phyloP scores from a whole-genome alignment of 768 basidiomycete species.

The Royoungia palumana region DNA sequence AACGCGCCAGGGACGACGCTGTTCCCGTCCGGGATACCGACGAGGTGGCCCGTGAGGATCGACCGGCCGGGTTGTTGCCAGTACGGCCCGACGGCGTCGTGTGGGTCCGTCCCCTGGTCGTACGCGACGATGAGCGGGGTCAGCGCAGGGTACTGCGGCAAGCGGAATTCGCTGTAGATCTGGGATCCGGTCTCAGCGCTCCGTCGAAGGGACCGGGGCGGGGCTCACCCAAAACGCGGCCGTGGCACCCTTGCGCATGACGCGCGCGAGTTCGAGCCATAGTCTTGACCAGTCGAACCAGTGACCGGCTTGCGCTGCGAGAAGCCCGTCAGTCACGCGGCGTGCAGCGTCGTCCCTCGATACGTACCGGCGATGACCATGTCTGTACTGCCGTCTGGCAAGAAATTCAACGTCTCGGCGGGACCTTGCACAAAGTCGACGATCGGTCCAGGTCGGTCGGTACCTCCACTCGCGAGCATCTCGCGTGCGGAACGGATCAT shows the following conservation, averaged over 20 bases:
- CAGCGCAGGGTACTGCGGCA: constrained; percentile 56
- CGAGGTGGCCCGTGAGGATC: constrained; percentile 67
- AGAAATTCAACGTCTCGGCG: constrained; percentile 53
- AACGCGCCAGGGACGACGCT: constrained; percentile 33
- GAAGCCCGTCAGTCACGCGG: no score
- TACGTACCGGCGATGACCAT: constrained; percentile 62
- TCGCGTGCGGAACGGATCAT: constrained; percentile 62
- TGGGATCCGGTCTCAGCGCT: no score
- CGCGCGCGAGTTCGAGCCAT: constrained; percentile 64
- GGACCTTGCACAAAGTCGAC: constrained; percentile 35
- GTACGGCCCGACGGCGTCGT: constrained; percentile 60
- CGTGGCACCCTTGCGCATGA: constrained; percentile 58
- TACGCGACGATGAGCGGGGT: constrained; percentile 51
- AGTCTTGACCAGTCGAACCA: constrained; percentile 77
- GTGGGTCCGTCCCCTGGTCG: constrained; percentile 54
- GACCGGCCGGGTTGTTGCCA: constrained; percentile 81
- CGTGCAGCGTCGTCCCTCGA: no score
- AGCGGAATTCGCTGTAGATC: constrained; percentile 71
- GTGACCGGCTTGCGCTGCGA: constrained; percentile 66
- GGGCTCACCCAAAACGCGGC: constrained; percentile 80
- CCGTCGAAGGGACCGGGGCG: no score
- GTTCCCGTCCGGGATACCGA: constrained; percentile 57
- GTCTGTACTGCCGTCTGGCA: constrained; percentile 59
- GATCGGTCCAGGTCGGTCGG: constrained; percentile 6
- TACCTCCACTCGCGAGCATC: constrained; percentile 10